Evolutionary conservation across 2,329 filamentous ascomycete species (phyloP), one percentile per base, ranked within the genome.

Genomic region (Paecilomyces sp.): DNA sequence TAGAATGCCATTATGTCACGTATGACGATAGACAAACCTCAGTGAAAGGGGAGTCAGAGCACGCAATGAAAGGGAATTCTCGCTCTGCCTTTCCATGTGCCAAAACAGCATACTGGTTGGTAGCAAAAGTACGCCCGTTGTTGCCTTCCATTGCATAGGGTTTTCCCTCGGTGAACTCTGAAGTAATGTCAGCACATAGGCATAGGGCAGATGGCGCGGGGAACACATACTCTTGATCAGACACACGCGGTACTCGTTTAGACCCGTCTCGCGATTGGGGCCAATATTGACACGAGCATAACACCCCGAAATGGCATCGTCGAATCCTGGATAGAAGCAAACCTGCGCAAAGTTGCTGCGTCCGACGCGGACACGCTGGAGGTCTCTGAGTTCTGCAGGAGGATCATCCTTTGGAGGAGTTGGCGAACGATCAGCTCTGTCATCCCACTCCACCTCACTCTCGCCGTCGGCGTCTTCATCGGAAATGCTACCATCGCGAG

Each of bases 321-420:
- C 90, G 66, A 99, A 97, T 3, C 88, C 88, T 11, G 94, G 94
- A 66, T 92, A 93, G 78, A 96, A 96, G 81, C 92, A 97, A 58
- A 96, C 89, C 69, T 93, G 87, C 6, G 89, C 88, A 73, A 99
- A 96, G 69, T 92, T 90, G 65, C 85, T 89, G 63, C 94, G 86
- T 56, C 92, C 91, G 60, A 99, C 84, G 60, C 91, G 86, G 57
- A 93, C 85, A 56, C 90, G 86, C 70, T 97, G 89, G 64, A 93
- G 86, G 72, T 97, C 91, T n/a, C 83, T 83, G 22, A 96, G 79
- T 36, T 89, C 86, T 1, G 90, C 86, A 28, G 87, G 88, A 13
- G 85, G 85, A 51, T 87, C 85, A 61, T 90, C 86, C 64, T 87
- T 88, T 33, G 81, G 76, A 57, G 74, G 73, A 61, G 76, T 73